Base-by-base conservation (phyloP, 2,329 filamentous ascomycete genomes). In the Aureobasidium namibiae region DNA sequence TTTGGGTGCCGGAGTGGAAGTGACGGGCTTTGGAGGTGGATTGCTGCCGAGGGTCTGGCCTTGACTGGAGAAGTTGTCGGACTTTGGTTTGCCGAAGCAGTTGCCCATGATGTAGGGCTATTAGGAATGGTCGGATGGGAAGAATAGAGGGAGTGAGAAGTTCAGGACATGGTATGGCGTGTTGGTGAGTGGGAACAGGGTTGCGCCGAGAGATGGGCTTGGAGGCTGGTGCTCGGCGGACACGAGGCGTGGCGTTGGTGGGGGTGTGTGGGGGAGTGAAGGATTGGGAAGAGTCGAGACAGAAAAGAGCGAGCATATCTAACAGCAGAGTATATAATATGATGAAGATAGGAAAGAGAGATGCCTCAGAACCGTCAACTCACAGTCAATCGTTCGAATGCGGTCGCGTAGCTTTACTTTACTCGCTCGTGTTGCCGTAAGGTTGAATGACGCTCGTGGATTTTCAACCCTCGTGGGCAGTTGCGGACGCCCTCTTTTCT, bases 11-110 rank as follows among this genome's bases (percentile, higher is more conserved):
- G n/a, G 52, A 54, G 59, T 29, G 5, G 59, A 14, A 67, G 69
- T 63, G 80, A 79, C 79, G 76, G 60, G 78, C 39, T 75, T 67
- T 38, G 71, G 68, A n/a, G n/a, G n/a, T n/a, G 72, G 73, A 61
- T 62, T 63, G 39, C 1, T 78, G 65, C 84, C 87, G 58, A 95
- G 79, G 38, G 84, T 82, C 57, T 89, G 87, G 61, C 90, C 90
- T 50, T 88, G 86, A 57, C 83, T 82, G 56, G 83, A 75, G 76
- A 91, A 94, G 72, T 83, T 78, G 66, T 88, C 84, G 33, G 83
- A 76, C 61, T 79, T 80, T 72, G 72, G 63, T 63, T 90, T 91
- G 70, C 90, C 89, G 77, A 89, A 96, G 74, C 90, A 81, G 72
- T 90, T 92, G 61, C 92, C 92, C 92, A 96, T 96, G 64, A 61